Percentiles rank a stretch among this genome's conserved stretches.
Conservation (phyloP, 78 protist species). For the Parvularia atlantis region DNA sequence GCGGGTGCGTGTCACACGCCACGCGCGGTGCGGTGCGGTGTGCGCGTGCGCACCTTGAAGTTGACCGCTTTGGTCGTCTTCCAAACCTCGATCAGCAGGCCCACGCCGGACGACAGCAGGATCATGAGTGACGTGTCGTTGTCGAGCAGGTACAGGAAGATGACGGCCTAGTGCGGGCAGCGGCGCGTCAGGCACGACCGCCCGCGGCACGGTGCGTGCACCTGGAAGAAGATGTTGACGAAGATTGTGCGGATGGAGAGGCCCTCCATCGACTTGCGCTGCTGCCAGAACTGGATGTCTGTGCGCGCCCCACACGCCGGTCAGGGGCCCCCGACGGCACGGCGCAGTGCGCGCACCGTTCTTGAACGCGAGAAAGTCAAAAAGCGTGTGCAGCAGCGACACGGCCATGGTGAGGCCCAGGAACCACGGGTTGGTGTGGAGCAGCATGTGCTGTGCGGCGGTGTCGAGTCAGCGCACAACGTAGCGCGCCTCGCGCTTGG, state of each 20-base stretch:
- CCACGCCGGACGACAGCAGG: constrained; percentile 42
- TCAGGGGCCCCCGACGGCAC: neutral
- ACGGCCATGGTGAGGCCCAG: constrained; percentile 73
- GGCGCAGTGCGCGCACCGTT: constrained; percentile 33
- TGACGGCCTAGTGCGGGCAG: too few relatives aligned
- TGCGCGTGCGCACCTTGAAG: neutral
- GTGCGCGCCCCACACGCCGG: neutral
- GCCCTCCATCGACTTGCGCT: constrained; percentile 72
- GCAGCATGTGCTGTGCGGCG: constrained; percentile 57
- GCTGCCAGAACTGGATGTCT: constrained; percentile 82
- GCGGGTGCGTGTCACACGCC: too few relatives aligned
- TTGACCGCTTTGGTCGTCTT: constrained; percentile 68
- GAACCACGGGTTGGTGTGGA: constrained; percentile 70
- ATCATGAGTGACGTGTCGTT: constrained; percentile 65
- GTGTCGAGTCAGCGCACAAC: too few relatives aligned
- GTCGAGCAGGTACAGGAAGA: constrained; percentile 87
- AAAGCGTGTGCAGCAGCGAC: constrained; percentile 76
- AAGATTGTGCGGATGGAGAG: constrained; percentile 64
- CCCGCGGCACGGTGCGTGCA: too few relatives aligned
- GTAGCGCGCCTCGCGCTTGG: too few relatives aligned
- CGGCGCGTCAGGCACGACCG: too few relatives aligned
- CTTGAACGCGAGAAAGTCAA: constrained; percentile 92
- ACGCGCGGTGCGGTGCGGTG: too few relatives aligned
- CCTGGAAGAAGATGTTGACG: constrained; percentile 16
- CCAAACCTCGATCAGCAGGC: constrained; percentile 81